Evolutionary conservation across 768 basidiomycete genomes (phyloP), one percentile per base, ranked within the genome.

Genomic region (Naganishia kalamii): DNA sequence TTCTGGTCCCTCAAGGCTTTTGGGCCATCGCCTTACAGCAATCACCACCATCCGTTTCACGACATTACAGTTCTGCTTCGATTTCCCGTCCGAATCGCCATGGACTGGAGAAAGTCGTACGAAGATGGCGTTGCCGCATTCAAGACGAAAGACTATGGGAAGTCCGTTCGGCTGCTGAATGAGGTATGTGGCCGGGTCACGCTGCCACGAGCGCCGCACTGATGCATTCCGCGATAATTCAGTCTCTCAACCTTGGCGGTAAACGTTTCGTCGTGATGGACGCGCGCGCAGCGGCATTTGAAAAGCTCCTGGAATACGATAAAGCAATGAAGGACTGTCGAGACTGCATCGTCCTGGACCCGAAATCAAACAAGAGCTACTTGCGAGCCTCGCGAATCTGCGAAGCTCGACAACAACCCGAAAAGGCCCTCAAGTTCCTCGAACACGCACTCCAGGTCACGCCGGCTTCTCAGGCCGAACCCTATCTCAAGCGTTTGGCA

Each of bases 81-180:
- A 3, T 13, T 19, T 5, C 19, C 5, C 13, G 19, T 1, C 10
- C 33, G 1, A 12, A 4, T 30, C 54, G 21, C 2, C 11, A 57
- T 57, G 54, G 54, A 57, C n/a, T 57, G 54, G 54, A 57, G 54
- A 40, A 57, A 57, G 30, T 57, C 54, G 11, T 57, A 57, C 13
- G 54, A 40, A 21, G 54, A 57, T 23, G 54, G 54, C 5, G 23
- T 37, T 5, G 37, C 54, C 10, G 54, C 54, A 6, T 57, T 23
- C 35, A 57, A 57, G 35, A 35, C 54, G 8, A 40, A 40, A 15
- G 54, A 57, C 21, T 57, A 37, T 19, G 1, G 23, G 33, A 57
- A 27, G 30, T 35, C 35, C 13, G 21, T 57, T 23, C 54, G 54
- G 23, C 23, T 57, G 11, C 30, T 57, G 37, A 57, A 57, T 33